Percentiles rank a stretch among this genome's conserved stretches.
Conservation (phyloP, 768 basidiomycete genomes). For the Lyophyllum semitale region DNA sequence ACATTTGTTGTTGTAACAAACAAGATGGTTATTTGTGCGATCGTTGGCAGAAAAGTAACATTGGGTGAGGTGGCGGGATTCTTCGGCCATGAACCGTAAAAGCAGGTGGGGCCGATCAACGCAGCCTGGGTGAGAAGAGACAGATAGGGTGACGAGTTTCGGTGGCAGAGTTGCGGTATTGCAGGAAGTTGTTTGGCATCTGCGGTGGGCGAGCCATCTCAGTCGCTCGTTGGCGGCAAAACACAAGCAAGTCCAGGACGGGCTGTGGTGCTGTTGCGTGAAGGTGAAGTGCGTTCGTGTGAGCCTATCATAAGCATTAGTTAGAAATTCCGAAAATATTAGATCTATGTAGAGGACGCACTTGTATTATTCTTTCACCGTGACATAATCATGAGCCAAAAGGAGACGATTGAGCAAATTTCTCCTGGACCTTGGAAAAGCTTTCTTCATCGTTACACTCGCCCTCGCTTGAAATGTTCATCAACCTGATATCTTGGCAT, state of each 20-base stretch:
- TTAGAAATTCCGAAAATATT: not conserved
- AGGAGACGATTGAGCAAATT: constrained; percentile 96
- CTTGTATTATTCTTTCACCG: constrained; percentile 97
- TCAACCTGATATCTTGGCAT: constrained; percentile 98
- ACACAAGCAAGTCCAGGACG: constrained; percentile 94
- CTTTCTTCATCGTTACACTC: constrained; percentile 99
- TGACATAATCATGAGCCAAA: constrained; percentile 99
- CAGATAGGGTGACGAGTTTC: constrained; percentile 98
- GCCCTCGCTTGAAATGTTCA: constrained; percentile 93
- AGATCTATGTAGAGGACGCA: constrained; percentile 21
- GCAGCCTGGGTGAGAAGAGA: constrained; percentile 94
- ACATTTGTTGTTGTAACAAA: constrained; percentile 98
- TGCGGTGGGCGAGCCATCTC: constrained; percentile 99
- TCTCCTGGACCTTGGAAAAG: constrained; percentile 97
- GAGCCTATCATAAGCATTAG: constrained; percentile 51
- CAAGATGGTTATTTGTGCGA: constrained; percentile 98
- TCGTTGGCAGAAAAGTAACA: constrained; percentile 97
- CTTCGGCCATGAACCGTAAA: constrained; percentile 97
- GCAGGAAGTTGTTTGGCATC: constrained; percentile 97
- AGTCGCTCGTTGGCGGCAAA: constrained; percentile 96
- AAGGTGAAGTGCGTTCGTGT: constrained; percentile 95
- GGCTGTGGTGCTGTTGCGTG: constrained; percentile 98
- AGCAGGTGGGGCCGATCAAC: constrained; percentile 94
- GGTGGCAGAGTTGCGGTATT: constrained; percentile 92
- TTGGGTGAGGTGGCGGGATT: constrained; percentile 96